A percentile compares a stretch with the other conserved stretches of the same genome.
These are phyloP conservation scores for Candida tibetensis DNA, from an alignment of 805 yeast species.

Conservation along the genomic window DNA sequence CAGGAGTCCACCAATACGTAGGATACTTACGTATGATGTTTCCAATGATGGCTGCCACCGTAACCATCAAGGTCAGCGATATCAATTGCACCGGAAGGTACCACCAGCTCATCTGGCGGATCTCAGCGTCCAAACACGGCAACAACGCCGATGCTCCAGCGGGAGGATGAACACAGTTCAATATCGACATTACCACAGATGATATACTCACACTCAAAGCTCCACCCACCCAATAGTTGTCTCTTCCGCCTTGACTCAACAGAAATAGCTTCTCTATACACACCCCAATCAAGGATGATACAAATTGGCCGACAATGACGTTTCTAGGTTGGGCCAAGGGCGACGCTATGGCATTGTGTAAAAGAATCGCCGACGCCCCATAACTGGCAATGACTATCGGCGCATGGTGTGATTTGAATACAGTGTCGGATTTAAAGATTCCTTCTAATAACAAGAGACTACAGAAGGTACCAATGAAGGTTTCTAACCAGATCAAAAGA, in stretches of 20 bases:
- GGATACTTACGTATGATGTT: constrained; percentile 57
- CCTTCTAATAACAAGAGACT: constrained; percentile 48
- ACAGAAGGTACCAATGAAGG: constrained; percentile 43
- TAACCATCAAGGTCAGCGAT: constrained; percentile 45
- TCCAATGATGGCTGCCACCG: constrained; percentile 52
- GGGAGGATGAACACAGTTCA: constrained; percentile 66
- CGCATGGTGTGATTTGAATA: constrained; percentile 38
- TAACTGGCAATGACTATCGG: constrained; percentile 54
- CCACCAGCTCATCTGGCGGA: constrained; percentile 62
- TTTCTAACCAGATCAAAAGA: constrained; percentile 45
- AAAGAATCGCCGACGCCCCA: constrained; percentile 62
- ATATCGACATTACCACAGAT: constrained; percentile 50
- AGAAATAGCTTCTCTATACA: constrained; percentile 53
- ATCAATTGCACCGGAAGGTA: constrained; percentile 55
- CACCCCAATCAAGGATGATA: constrained; percentile 52
- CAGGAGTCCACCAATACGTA: constrained; percentile 56
- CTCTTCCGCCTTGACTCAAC: constrained; percentile 40
- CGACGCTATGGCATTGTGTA: constrained; percentile 52
- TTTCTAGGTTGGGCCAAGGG: constrained; percentile 69
- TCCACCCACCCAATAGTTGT: constrained; percentile 55
- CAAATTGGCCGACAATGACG: constrained; percentile 53
- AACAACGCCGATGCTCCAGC: constrained; percentile 68
- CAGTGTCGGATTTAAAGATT: constrained; percentile 39
- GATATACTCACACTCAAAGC: constrained; percentile 55
- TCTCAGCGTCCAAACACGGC: constrained; percentile 46